Percentiles rank a stretch among this genome's conserved stretches.
Conservation (phyloP, 1,139 yeast species). For the Tardiomyces digboiensis region DNA sequence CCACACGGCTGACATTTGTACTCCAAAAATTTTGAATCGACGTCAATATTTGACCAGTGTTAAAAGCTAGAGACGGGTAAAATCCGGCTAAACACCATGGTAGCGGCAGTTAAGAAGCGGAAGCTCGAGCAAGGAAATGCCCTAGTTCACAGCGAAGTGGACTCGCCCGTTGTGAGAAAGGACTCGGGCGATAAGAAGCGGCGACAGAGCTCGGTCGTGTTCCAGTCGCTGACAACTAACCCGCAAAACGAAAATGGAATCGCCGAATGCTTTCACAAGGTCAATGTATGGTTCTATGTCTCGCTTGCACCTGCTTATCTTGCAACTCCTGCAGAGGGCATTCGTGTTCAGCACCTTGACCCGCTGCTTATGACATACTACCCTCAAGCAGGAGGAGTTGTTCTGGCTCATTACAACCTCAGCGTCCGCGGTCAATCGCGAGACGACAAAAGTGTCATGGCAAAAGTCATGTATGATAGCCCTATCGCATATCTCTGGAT, state of each 20-base stretch:
- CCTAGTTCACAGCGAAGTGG: too few relatives aligned
- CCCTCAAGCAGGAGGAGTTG: slow-evolving; percentile 67
- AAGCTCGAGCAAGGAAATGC: slow-evolving; percentile 1
- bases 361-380: slow-evolving; percentile 81
- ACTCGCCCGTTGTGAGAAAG: neutral
- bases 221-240: slow-evolving; percentile 14
- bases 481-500: slow-evolving; percentile 91
- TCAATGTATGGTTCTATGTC: slow-evolving; percentile 59
- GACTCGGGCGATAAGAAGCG: slow-evolving; percentile 5
- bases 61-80: too few relatives aligned
- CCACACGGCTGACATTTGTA: neutral
- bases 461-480: slow-evolving; percentile 66
- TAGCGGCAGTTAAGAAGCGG: slow-evolving; percentile 1
- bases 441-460: slow-evolving; percentile 35
- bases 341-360: slow-evolving; percentile 81
- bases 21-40: neutral
- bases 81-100: neutral
- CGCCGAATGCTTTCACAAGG: slow-evolving; percentile 54
- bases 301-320: slow-evolving; percentile 80
- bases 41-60: too few relatives aligned
- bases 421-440: slow-evolving; percentile 31
- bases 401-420: slow-evolving; percentile 66
- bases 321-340: slow-evolving; percentile 62
- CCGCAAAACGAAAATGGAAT: slow-evolving; percentile 27
- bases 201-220: slow-evolving; percentile 9